Conservation (phyloP, 2,329 filamentous ascomycete species). For the Akanthomyces lecanii region DNA sequence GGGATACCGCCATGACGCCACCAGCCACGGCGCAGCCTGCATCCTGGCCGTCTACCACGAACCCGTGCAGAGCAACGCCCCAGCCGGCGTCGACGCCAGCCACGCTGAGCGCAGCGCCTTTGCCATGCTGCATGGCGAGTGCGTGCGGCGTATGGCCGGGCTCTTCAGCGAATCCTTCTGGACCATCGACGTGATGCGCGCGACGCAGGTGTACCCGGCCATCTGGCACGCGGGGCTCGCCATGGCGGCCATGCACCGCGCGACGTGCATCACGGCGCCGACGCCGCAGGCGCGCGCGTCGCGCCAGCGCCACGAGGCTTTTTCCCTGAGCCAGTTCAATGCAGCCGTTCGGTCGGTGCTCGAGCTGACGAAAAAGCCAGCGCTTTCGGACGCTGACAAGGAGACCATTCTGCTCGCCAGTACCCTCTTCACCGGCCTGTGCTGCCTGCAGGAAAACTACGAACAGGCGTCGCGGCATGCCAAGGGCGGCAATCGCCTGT, state of each 20-base stretch:
- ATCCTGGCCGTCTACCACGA: not conserved
- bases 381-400: not conserved
- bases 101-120: constrained; percentile 13
- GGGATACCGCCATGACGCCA: constrained; percentile 16
- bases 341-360: constrained; percentile 1
- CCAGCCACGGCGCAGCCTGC: not conserved
- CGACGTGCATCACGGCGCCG: not conserved
- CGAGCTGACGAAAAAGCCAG: not conserved
- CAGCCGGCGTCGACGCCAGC: not conserved
- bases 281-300: not conserved
- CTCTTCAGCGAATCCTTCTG: constrained; percentile 14
- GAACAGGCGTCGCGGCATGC: constrained; percentile 12
- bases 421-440: constrained; percentile 15
- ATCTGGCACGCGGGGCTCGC: constrained; percentile 16
- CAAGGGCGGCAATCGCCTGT: constrained; percentile 6
- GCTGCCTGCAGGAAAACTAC: constrained; percentile 12
- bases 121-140: constrained; percentile 12
- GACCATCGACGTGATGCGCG: constrained; percentile 14
- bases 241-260: constrained; percentile 12
- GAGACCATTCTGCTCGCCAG: constrained; percentile 14
- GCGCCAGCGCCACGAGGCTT: constrained; percentile 6
- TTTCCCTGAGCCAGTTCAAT: constrained; percentile 11
- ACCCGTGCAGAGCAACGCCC: not conserved
- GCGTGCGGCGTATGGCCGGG: constrained; percentile 4
- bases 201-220: constrained; percentile 16